Evolutionary conservation across 1,139 yeast species (phyloP).

Genomic region (Suhomyces bokatorum): DNA sequence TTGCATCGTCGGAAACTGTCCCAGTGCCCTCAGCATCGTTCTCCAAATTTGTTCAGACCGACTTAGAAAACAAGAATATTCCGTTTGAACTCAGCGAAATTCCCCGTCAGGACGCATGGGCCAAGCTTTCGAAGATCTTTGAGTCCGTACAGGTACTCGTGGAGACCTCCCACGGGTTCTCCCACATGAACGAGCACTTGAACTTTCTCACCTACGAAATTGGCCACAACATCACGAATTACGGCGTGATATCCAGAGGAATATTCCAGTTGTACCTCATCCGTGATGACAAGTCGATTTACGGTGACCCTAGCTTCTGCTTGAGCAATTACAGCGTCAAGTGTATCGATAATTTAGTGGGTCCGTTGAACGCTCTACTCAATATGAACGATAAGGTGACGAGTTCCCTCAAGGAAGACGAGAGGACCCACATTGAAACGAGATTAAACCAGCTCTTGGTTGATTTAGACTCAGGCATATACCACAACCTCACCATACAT

Average conservation of each 20-base stretch:
- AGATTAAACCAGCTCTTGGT: conserved; percentile 20
- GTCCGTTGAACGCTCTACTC: conserved; percentile 23
- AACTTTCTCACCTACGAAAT: conserved; percentile 38
- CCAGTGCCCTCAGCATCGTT: conserved; percentile 33
- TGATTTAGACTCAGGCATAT: conserved; percentile 48
- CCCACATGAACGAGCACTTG: conserved; percentile 35
- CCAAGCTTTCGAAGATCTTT: conserved; percentile 37
- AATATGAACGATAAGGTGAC: conserved; percentile 8
- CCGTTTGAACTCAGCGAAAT: conserved; percentile 43
- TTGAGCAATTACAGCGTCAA: conserved; percentile 21
- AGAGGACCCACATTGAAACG: conserved; percentile 8
- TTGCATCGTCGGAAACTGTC: conserved; percentile 7
- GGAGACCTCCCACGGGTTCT: conserved; percentile 22
- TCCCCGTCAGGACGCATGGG: conserved; percentile 27
- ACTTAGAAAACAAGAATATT: conserved; percentile 59
- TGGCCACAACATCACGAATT: conserved; percentile 30
- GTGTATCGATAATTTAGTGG: conserved; percentile 28
- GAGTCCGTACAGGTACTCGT: conserved; percentile 30
- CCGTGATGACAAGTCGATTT: conserved; percentile 57
- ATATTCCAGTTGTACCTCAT: conserved; percentile 59
- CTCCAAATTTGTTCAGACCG: conserved; percentile 53
- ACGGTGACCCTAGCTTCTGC: conserved; percentile 28
- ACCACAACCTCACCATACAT: conserved; percentile 56
- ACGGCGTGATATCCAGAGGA: conserved; percentile 58
- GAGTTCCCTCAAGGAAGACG: conserved; percentile 10